These are phyloP conservation scores for Sicyos baderoa DNA, from an alignment of 306 rosid species.

Conservation along the genomic window DNA sequence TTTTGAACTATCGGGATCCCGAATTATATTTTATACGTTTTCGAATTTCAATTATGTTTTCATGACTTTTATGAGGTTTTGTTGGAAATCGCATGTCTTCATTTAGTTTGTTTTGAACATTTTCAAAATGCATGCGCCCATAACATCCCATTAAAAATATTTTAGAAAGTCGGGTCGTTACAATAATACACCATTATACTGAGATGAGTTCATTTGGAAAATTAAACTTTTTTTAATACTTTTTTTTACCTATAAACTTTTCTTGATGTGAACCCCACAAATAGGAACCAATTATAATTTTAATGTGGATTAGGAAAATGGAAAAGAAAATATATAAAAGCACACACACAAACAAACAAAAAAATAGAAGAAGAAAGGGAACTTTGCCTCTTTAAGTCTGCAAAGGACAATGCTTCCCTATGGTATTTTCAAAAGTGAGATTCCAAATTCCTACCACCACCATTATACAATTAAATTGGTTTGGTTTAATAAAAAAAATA, in stretches of 20 bases:
- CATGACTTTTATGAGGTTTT: too few relatives aligned
- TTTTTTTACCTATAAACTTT: background rate
- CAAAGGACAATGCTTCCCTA: conserved; percentile 5
- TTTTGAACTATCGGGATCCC: too few relatives aligned
- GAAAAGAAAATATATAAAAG: background rate
- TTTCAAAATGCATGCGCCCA: too few relatives aligned
- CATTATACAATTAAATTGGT: background rate
- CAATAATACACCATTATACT: background rate
- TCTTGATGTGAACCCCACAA: background rate
- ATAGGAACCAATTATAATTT: background rate
- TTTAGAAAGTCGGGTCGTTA: too few relatives aligned
- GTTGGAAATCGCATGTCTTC: too few relatives aligned
- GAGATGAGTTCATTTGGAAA: background rate
- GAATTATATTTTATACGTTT: too few relatives aligned
- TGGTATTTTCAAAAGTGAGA: conserved; percentile 8
- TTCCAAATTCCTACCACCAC: conserved; percentile 1
- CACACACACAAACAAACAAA: background rate
- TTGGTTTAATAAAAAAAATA: background rate
- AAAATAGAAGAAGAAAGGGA: background rate
- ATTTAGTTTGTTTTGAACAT: too few relatives aligned
- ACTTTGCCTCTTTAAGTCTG: background rate
- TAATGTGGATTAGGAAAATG: background rate
- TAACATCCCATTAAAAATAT: too few relatives aligned
- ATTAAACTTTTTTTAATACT: too few relatives aligned
- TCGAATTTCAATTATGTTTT: too few relatives aligned